phyloP scores from a whole-genome alignment of 2,329 filamentous ascomycete genomes.

The Ophiocordyceps camponoti-rufipedis region DNA sequence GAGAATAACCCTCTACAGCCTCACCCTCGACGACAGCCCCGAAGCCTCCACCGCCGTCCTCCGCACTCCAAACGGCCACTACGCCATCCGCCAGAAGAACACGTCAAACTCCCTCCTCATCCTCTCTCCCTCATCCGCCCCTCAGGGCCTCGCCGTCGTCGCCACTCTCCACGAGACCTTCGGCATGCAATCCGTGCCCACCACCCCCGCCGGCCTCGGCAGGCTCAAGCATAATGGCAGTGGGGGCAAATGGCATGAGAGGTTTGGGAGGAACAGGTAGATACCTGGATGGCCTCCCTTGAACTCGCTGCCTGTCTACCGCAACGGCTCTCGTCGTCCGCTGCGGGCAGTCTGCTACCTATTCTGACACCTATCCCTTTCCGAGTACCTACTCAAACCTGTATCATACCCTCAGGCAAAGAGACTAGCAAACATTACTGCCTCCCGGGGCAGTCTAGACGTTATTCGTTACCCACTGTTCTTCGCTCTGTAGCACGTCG shows the following conservation, averaged over 20 bases:
- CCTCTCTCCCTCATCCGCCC: constrained; percentile 19
- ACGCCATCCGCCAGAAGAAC: constrained; percentile 45
- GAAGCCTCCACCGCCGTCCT: constrained; percentile 28
- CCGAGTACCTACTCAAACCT: no score
- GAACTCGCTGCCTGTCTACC: no score
- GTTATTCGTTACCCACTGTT: no score
- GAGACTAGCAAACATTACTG: no score
- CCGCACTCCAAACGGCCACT: constrained; percentile 30
- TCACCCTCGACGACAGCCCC: constrained; percentile 27
- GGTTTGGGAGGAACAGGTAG: constrained; percentile 28
- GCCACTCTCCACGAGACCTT: constrained; percentile 43
- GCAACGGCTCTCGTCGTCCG: no score
- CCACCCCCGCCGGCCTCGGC: constrained; percentile 11
- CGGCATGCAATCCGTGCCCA: constrained; percentile 31
- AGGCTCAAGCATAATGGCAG: constrained; percentile 11
- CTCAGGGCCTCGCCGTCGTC: constrained; percentile 24
- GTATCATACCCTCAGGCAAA: no score
- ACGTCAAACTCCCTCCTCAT: constrained; percentile 49
- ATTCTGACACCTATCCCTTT: no score
- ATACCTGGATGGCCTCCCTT: no score
- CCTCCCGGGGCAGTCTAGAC: no score
- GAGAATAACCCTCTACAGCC: constrained; percentile 12
- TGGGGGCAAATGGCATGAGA: constrained; percentile 42
- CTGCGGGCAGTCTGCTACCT: no score
- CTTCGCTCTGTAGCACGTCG: no score